phyloP scores from a whole-genome alignment of 352 stramenopile genomes.

The Pythium folliculosum region DNA sequence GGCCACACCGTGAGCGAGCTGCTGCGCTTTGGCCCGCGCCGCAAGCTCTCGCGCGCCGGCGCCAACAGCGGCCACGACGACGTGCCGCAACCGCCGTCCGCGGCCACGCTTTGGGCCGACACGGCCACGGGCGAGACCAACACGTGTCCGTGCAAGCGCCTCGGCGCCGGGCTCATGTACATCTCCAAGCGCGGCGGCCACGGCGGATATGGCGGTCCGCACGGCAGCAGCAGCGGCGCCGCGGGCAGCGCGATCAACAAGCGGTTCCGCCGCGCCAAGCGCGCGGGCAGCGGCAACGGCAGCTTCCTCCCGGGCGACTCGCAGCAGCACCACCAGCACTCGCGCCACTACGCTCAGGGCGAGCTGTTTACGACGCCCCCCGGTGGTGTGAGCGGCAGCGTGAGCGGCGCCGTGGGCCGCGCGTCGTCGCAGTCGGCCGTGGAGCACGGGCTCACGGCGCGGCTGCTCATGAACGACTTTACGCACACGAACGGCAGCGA shows the following conservation, averaged over 20 bases:
- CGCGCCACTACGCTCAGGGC: too few relatives aligned
- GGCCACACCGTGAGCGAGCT: constrained; percentile 20
- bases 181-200: constrained; percentile 21
- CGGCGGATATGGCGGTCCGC: background rate
- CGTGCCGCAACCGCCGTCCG: constrained; percentile 15
- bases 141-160: constrained; percentile 48
- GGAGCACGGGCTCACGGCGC: constrained; percentile 24
- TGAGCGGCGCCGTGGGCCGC: background rate
- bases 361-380: constrained; percentile 13
- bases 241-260: constrained; percentile 18
- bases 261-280: constrained; percentile 52
- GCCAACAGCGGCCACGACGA: background rate
- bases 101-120: constrained; percentile 35
- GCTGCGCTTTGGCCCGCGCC: constrained; percentile 23
- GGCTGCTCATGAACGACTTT: constrained; percentile 32
- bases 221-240: background rate
- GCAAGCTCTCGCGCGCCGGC: constrained; percentile 19
- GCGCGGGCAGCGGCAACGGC: constrained; percentile 1
- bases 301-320: background rate
- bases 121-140: constrained; percentile 26
- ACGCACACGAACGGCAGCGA: constrained; percentile 22
- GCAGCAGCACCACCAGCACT: background rate
- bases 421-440: constrained; percentile 4
- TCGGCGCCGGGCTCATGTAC: constrained; percentile 40
- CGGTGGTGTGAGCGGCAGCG: constrained; percentile 3